Base-by-base conservation (phyloP, 352 stramenopile genomes). In the Globisporangium nodosum region DNA sequence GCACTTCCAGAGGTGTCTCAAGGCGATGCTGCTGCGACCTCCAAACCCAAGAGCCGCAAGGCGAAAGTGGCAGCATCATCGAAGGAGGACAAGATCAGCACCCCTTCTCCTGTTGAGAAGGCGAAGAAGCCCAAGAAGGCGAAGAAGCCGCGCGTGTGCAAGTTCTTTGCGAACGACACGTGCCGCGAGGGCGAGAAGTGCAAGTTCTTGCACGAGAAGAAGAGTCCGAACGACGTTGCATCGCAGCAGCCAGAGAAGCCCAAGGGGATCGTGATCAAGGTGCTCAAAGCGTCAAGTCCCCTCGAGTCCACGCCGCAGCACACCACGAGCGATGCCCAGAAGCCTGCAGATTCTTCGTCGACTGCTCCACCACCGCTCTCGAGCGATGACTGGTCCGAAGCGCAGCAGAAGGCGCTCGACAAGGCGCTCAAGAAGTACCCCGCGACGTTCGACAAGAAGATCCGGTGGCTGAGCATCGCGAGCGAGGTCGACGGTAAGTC, bases 381-480 rank as follows among this genome's bases (percentile, higher is more conserved):
- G 31, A 71, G 54, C 56, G 48, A 56, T 20, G 67, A 73, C 13
- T 94, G 85, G 85, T 86, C 82, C 0, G 63, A 80, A 48, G 58
- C 56, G 16, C 82, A 94, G 56, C 85, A 94, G 48, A 70, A 64
- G 27, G 71, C 70, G 15, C 66, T 94, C 27, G 85, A 94, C 52
- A 13, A 65, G 27, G 85, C 85, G 1, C 60, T 94, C 16, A 88
- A 85, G 58, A 81, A 76, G 50, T 92, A 85, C 56, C 77, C 85
- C n/a, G 61, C 71, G 12, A 80, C 71, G 30, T 83, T 92, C 69
- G 81, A 88, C 49, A 90, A 85, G 61, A 82, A 82, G 20, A 65
- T 76, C 33, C 69, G 85, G 20, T 94, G 85, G 85, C 64, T 64
- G 1, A 73, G 64, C 30, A 92, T 94, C 54, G 75, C 82, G 5